Evolutionary conservation across 2,329 filamentous ascomycete species (phyloP).

Genomic region (Arthrobotrys conoides): DNA sequence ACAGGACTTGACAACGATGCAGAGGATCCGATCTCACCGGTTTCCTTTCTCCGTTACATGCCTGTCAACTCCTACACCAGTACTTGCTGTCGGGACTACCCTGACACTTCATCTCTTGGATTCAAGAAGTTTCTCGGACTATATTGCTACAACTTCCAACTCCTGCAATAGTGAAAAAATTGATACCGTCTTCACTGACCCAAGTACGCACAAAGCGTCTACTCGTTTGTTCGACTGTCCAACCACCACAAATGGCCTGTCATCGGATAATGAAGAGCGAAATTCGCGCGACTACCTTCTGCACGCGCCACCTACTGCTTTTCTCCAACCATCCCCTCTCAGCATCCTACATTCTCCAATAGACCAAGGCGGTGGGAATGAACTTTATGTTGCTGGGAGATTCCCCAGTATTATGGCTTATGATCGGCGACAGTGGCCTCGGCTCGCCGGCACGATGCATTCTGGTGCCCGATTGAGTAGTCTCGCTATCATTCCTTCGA

Average conservation of each 20-base stretch:
- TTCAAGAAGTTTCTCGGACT: constrained; percentile 69
- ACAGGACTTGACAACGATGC: constrained; percentile 61
- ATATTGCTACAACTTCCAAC: constrained; percentile 22
- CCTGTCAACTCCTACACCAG: constrained; percentile 77
- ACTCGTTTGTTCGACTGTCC: constrained; percentile 62
- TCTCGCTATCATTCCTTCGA: constrained; percentile 78
- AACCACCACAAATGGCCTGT: not conserved
- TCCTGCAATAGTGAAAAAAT: constrained; percentile 4
- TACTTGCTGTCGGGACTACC: constrained; percentile 86
- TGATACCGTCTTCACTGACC: constrained; percentile 61
- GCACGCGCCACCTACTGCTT: constrained; percentile 70
- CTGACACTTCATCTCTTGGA: constrained; percentile 87
- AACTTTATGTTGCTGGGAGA: constrained; percentile 84
- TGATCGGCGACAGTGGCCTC: constrained; percentile 86
- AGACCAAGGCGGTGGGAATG: constrained; percentile 72
- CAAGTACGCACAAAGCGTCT: constrained; percentile 64
- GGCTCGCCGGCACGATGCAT: constrained; percentile 82
- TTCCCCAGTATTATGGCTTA: constrained; percentile 92
- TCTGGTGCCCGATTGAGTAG: constrained; percentile 85
- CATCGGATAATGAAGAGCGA: constrained; percentile 65
- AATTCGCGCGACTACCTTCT: constrained; percentile 65
- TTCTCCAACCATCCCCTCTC: constrained; percentile 84
- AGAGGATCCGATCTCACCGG: constrained; percentile 61
- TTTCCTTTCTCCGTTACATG: constrained; percentile 89
- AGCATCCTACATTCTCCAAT: constrained; percentile 86